Base-by-base conservation (phyloP, 306 rosid genomes). In the Lagenaria siceraria region DNA sequence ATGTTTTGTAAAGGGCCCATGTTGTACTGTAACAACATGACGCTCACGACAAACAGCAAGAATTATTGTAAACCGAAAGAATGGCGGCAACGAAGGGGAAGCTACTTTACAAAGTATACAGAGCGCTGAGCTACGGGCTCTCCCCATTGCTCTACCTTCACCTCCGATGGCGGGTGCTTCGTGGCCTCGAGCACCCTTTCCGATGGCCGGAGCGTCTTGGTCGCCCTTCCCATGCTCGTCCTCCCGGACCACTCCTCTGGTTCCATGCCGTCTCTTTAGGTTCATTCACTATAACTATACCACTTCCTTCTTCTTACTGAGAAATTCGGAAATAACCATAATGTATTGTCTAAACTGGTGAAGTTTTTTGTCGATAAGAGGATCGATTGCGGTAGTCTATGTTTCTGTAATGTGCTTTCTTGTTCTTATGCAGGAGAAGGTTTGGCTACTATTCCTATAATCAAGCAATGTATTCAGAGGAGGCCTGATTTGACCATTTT, bases 261-360 rank as follows among this genome's bases (percentile, higher is more conserved):
- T 87, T 94, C 82, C 97, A 94, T 80, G 98, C 98, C 79, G 97
- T 94, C 52, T 91, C 98, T 11, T 79, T 92, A 83, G 94, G 91
- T 87, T 78, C n/a, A 12, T 78, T 49, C 71, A 15, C 54, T 66
- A 19, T 48, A 1, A 43, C 13, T 12, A 35, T 63, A 21, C 8
- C 62, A 19, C 60, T 43, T 70, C 51, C 10, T 38, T 0, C 55
- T 70, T 7, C 75, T 13, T 4, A 13, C 52, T 1, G 53, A 11
- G 53, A 66, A 66, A 36, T n/a, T 36, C 21, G 14, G 52, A n/a
- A 18, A 38, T 10, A 5, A 40, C 5, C 54, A n/a, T 40, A 42
- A 12, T 22, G 18, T 40, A 10, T 22, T 68, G 2, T 1, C 29
- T 6, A 11, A 66, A 66, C 36, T 27, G 48, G 5, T 10, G 52